Evolutionary conservation across 495 filamentous ascomycete species (phyloP), one percentile per base, ranked within the genome.

Genomic region (Aspergillus campestris): DNA sequence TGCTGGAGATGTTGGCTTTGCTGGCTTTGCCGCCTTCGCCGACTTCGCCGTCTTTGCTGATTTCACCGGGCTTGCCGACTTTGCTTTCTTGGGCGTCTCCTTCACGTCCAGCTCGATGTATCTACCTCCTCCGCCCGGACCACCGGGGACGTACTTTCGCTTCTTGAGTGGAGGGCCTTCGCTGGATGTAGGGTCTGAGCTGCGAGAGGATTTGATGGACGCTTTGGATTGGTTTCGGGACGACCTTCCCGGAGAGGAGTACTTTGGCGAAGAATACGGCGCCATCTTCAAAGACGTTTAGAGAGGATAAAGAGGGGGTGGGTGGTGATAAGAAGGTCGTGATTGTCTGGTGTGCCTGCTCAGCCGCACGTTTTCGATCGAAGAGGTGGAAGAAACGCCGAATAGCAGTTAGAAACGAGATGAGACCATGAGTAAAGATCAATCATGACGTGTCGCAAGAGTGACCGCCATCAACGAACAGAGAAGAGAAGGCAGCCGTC

Each of bases 51-150:
- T 10, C 15, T 40, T 40, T 31, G 24, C 15, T 47, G 6, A 28
- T 38, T 42, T 47, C 56, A 41, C 53, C 52, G 7, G 41, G 42
- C 9, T 42, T 31, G 18, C 4, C 18, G 6, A 29, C 29, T 44
- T 48, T 1, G 59, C 51, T 31, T 46, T 42, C 11, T 24, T 24
- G 18, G 18, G 18, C 4, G 52, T 53, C 40, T 63, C 58, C 74
- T 49, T 67, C 65, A 44, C 76, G 44, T 81, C 75, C 13, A 76
- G 70, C 37, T 89, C 84, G 28, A 86, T 70, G 52, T 86, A 89
- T 49, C 87, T 70, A 18, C 85, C 84, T 45, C 85, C 83, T 45
- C 86, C 87, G n/a, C 85, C 84, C 31, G 84, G 82, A 24, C 86
- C 86, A 46, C 84, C 85, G 34, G 87, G 85, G 30, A 89, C 73